A percentile compares a stretch with the other conserved stretches of the same genome.
phyloP scores from a whole-genome alignment of 495 filamentous ascomycete species.

The Talaromyces thailandensis region DNA sequence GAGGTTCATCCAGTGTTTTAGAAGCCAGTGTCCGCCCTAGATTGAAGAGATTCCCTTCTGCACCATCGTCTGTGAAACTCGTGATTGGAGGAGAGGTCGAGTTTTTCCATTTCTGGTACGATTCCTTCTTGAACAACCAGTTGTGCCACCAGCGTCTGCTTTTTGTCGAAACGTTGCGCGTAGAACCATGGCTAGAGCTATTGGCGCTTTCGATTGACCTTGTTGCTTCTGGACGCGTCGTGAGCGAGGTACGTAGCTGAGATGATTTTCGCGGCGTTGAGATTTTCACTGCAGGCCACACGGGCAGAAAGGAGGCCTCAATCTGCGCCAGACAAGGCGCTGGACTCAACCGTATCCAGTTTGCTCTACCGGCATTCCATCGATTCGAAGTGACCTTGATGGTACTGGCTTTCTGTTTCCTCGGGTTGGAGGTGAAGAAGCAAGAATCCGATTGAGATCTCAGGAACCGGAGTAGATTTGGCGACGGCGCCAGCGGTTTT shows the following conservation, averaged over 20 bases:
- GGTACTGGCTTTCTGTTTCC: slow-evolving; percentile 1
- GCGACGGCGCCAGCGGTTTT: slow-evolving; percentile 44
- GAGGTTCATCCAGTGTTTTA: slow-evolving; percentile 70
- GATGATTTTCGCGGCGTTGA: background rate
- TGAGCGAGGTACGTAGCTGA: background rate
- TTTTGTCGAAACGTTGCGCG: slow-evolving; percentile 32
- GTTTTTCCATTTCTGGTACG: slow-evolving; percentile 13
- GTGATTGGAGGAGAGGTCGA: slow-evolving; percentile 17
- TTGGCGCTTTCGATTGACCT: background rate
- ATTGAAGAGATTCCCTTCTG: slow-evolving; percentile 28
- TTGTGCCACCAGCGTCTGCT: slow-evolving; percentile 45
- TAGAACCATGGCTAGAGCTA: background rate
- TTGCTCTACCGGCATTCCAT: slow-evolving; percentile 10
- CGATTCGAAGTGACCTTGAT: background rate
- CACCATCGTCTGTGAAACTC: slow-evolving; percentile 28
- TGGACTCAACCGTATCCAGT: slow-evolving; percentile 14
- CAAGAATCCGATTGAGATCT: slow-evolving; percentile 48
- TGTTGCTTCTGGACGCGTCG: background rate
- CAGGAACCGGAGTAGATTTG: slow-evolving; percentile 51
- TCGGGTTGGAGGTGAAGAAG: slow-evolving; percentile 39
- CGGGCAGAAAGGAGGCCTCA: slow-evolving; percentile 7
- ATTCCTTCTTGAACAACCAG: slow-evolving; percentile 28
- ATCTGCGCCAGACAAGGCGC: slow-evolving; percentile 9
- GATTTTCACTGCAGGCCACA: slow-evolving; percentile 6
- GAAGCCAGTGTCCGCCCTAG: slow-evolving; percentile 53